Conservation (phyloP, 2,329 filamentous ascomycete species). For the Karstenula rhodostoma region DNA sequence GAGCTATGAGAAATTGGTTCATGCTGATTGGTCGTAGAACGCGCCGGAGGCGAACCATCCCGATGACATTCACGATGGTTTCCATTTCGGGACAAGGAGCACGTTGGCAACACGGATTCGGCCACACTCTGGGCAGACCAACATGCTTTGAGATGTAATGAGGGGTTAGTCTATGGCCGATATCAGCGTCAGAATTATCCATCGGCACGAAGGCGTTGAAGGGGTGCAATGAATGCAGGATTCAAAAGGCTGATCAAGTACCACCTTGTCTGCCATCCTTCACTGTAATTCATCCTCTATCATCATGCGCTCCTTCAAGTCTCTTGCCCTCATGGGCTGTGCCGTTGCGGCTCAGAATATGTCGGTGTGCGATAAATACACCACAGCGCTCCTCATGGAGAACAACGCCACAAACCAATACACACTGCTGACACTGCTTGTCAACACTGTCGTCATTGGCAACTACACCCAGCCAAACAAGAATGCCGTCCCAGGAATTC, state of each 20-base stretch:
- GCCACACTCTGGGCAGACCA: not conserved
- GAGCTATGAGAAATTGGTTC: not conserved
- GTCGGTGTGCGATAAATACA: constrained; percentile 71
- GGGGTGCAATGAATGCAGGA: not conserved
- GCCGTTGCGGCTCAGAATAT: constrained; percentile 42
- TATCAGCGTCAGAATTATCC: not conserved
- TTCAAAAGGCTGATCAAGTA: not conserved
- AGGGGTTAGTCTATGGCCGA: not conserved
- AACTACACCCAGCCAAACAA: constrained; percentile 66
- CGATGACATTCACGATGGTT: not conserved
- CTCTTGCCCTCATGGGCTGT: constrained; percentile 13
- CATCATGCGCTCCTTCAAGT: constrained; percentile 17
- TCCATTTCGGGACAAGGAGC: not conserved
- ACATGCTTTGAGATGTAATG: not conserved
- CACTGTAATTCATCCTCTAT: not conserved
- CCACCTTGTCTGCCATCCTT: not conserved
- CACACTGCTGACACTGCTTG: constrained; percentile 63
- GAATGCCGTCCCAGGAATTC: constrained; percentile 65
- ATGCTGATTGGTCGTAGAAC: not conserved
- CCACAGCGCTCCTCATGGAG: constrained; percentile 64
- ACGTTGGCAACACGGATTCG: not conserved
- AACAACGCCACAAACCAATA: constrained; percentile 68
- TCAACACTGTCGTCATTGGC: constrained; percentile 70
- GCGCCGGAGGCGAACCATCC: not conserved
- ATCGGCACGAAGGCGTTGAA: not conserved